Evolutionary conservation across 1,284 basidiomycete genomes (phyloP), one percentile per base, ranked within the genome.

Genomic region (Trichosporon sp.): DNA sequence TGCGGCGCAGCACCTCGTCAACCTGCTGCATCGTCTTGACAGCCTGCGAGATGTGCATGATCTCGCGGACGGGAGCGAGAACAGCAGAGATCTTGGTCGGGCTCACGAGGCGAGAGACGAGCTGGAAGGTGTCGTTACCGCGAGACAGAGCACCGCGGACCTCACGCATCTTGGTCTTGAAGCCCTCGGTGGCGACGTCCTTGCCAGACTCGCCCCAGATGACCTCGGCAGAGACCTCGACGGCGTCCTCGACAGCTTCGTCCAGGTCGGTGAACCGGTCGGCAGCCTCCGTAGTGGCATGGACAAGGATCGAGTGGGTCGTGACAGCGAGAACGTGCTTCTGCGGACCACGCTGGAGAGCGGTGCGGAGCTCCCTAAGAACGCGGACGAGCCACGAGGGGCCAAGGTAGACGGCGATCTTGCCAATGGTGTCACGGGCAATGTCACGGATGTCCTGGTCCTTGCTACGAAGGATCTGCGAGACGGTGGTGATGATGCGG

Each of bases 391-490:
- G 88, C 80, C 92, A 93, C 0, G 86, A 81, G 0, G 92, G 88
- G 0, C 94, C 95, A 4, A 97, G 85, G 32, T 87, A 87, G 37
- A 91, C 86, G 2, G 90, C 90, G 68, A 99, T 94, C 71, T 92
- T 92, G 80, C 90, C 91, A 5, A 98, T 85, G 0, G 94, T 92
- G 69, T 94, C 92, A 12, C 94, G 89, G 2, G 91, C 89, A 48
- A 96, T 87, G 78, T 98, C 95, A 70, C 97, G 88, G 0, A 94
- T 96, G 77, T 98, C 95, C 81, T 97, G 95, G 26, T 95, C 94
- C 79, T 91, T 93, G 84, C 93, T 95, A 11, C 94, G 91, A 70
- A 99, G 87, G 61, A 94, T 91, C 78, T 97, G 94, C 70, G 91
- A 90, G 64, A 98, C 87, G 14, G 92, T 89, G 1, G 92, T 96